Percentiles rank a stretch among this genome's conserved stretches.
Evolutionary conservation across 176 grass and related monocot genomes (phyloP).

Genomic region (Olyra latifolia): DNA sequence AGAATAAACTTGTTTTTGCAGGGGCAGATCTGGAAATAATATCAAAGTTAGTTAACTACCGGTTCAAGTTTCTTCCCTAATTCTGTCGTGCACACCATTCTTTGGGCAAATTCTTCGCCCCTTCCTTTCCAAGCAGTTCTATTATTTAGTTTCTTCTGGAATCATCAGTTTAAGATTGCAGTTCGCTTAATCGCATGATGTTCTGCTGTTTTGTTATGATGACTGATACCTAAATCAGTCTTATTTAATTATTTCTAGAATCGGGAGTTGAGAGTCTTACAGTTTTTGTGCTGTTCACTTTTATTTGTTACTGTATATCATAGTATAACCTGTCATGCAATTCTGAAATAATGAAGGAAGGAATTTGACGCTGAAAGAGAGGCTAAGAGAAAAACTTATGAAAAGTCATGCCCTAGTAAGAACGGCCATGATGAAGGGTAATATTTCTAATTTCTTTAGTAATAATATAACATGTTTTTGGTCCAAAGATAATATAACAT

Average conservation of each 20-base stretch:
- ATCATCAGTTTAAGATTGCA: background rate
- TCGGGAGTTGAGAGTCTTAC: background rate
- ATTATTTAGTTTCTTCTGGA: constrained; percentile 5
- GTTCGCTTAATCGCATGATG: background rate
- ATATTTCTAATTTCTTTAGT: constrained; percentile 25
- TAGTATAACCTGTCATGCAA: constrained; percentile 7
- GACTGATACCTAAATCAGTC: background rate
- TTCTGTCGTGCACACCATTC: background rate
- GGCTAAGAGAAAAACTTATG: constrained; percentile 42
- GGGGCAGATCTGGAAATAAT: constrained; percentile 73
- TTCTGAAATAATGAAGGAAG: constrained; percentile 68
- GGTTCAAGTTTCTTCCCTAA: constrained; percentile 30
- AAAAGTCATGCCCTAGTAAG: constrained; percentile 44
- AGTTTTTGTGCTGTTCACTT: constrained; percentile 16
- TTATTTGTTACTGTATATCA: constrained; percentile 9
- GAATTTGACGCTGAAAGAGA: constrained; percentile 89
- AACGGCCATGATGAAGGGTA: constrained; percentile 54
- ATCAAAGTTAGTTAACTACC: constrained; percentile 59
- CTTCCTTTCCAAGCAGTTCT: background rate
- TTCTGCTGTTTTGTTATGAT: constrained; percentile 14
- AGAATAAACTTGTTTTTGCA: constrained; percentile 56
- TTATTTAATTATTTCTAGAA: constrained; percentile 30
- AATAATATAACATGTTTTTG: background rate
- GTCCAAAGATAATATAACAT: background rate
- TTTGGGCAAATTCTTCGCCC: background rate